These are phyloP conservation scores for Mallotus repandus DNA, from an alignment of 441 rosid genomes.

Conservation along the genomic window DNA sequence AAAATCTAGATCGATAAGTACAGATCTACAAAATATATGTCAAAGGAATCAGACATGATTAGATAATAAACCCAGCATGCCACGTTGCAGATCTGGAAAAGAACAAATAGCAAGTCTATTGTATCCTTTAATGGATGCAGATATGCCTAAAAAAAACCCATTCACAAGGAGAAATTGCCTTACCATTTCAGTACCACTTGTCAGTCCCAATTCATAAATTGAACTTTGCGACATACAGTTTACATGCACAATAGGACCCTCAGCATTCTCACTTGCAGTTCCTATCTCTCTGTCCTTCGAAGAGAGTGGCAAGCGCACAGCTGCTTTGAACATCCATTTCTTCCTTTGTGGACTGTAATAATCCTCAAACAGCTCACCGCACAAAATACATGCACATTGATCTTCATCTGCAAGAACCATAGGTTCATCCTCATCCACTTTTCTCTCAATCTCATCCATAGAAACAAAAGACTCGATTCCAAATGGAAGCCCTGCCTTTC, in stretches of 20 bases:
- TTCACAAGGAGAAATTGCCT: conserved; percentile 3
- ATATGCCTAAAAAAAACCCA: too few relatives aligned
- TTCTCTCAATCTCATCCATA: conserved; percentile 34
- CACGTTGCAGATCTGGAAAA: neutral
- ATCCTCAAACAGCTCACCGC: conserved; percentile 93
- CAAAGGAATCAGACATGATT: neutral
- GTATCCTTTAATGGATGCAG: neutral
- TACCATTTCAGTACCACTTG: conserved; percentile 57
- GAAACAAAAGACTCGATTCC: conserved; percentile 40
- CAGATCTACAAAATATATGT: neutral
- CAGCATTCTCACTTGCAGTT: conserved; percentile 32
- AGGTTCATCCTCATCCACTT: conserved; percentile 38
- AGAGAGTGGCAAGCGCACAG: conserved; percentile 47
- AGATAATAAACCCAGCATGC: neutral
- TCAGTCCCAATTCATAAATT: conserved; percentile 51
- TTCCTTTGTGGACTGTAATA: conserved; percentile 50
- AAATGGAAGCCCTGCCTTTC: conserved; percentile 37
- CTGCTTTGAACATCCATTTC: conserved; percentile 86
- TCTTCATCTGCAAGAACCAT: conserved; percentile 79
- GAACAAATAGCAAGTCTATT: neutral
- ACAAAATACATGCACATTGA: conserved; percentile 81
- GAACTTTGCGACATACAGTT: conserved; percentile 58
- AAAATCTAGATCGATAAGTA: neutral
- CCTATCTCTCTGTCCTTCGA: conserved; percentile 21
- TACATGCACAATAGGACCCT: conserved; percentile 68